Percentiles rank a stretch among this genome's conserved stretches.
Evolutionary conservation across 2,329 filamentous ascomycete genomes (phyloP).

Genomic region (Calonectria pteridis): DNA sequence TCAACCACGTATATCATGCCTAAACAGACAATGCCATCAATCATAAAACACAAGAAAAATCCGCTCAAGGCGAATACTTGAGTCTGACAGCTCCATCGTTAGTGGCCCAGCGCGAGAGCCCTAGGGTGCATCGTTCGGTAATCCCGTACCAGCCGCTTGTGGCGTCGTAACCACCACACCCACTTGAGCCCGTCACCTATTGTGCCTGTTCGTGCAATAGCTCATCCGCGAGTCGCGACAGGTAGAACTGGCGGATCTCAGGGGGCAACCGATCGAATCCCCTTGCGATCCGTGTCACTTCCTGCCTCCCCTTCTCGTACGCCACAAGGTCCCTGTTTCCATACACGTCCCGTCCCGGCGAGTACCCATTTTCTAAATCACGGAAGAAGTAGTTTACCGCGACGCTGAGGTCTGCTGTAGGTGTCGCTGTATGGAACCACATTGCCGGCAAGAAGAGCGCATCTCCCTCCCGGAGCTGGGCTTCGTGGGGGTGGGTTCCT

Average conservation of each 20-base stretch:
- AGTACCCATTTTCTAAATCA: constrained; percentile 75
- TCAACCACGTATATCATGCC: too few species aligned
- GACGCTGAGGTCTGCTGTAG: constrained; percentile 71
- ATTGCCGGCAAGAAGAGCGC: constrained; percentile 84
- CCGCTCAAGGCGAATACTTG: neutral
- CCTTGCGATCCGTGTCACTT: constrained; percentile 75
- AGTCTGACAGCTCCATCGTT: neutral
- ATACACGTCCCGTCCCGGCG: constrained; percentile 84
- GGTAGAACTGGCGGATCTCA: constrained; percentile 80
- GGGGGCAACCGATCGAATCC: constrained; percentile 74
- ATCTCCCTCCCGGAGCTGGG: constrained; percentile 76
- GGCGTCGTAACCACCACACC: neutral
- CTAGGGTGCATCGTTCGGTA: neutral
- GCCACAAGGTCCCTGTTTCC: constrained; percentile 87
- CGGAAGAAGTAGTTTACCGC: constrained; percentile 94
- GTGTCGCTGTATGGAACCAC: constrained; percentile 84
- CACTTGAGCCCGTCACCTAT: neutral
- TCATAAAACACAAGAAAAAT: neutral
- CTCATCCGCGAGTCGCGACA: constrained; percentile 78
- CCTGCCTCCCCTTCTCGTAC: constrained; percentile 84
- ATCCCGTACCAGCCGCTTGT: neutral
- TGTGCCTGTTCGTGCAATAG: constrained; percentile 53
- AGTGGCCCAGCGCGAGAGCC: too few species aligned
- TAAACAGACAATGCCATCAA: neutral
- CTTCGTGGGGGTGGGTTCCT: constrained; percentile 74